Base-by-base conservation (phyloP, 352 stramenopile genomes). In the Pelagophyceae sp. region DNA sequence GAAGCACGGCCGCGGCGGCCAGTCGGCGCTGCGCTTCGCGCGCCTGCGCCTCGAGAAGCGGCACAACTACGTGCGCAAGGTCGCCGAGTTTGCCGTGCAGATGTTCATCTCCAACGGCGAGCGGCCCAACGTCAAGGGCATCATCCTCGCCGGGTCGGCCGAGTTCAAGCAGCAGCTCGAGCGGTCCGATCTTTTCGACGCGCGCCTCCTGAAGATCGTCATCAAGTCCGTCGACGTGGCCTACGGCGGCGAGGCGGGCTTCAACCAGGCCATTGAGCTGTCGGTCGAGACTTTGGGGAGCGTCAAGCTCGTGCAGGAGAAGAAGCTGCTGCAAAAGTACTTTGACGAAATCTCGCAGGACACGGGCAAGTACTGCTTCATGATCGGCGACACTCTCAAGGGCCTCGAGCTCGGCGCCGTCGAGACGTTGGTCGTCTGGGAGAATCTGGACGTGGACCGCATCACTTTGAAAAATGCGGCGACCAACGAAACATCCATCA, bases 221-320 rank as follows among this genome's bases (percentile, higher is more conserved):
- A 90, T 99, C 75, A 99, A 99, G 83, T 95, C 98, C 75, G 96
- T 99, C 11, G 96, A 99, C 84, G 96, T 99, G n/a, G 97, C 89
- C 70, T 99, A 99, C 83, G 96, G 96, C 61, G 96, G 96, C 23
- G 95, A 99, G 82, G 98, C 98, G 80, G 96, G 96, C 5, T 99
- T 99, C 87, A 99, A 99, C 84, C 96, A 99, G 88, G 96, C 96
- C 32, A 99, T 99, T 85, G 96, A 99, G 80, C 87, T 98, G 65
- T 91, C 91, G 20, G 93, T 94, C 5, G 96, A 99, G 85, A 96
- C 96, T 51, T 85, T 99, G 3, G 85, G 94, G 1, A 97, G 97
- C 80, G 96, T 99, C 81, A 99, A 99, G 86, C 95, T 99, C 70
- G 95, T 99, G 76, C 95, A 98, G 86, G 96, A 99, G 87, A 99